Base-by-base conservation (phyloP, 768 basidiomycete genomes). In the Sistotremastrum suecicum region DNA sequence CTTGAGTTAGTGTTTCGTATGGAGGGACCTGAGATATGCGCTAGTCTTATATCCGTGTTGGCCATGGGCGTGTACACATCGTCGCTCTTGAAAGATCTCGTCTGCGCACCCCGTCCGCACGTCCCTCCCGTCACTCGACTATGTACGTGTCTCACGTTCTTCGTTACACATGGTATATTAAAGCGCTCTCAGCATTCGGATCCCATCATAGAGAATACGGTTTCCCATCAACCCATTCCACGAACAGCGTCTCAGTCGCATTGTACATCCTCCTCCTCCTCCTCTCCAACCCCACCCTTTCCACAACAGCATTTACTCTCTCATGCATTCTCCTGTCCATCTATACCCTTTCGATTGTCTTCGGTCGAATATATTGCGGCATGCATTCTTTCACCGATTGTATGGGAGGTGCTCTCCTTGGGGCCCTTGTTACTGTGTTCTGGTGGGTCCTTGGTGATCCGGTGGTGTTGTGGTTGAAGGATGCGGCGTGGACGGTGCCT, bases 201-300 rank as follows among this genome's bases (percentile, higher is more conserved):
- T 72, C 66, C 1, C 84, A 87, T 55, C 85, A 89, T 53, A 70
- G 87, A 3, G 90, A 94, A 64, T 94, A 94, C 53, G 94, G 94
- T 28, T 94, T 97, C 57, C 92, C 91, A 0, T 94, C 90, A 0
- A 95, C 92, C 0, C 94, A 99, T 56, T 85, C 88, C 2, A 88
- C 91, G 5, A 94, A 95, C 60, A 76, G 79, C 45, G 72, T 90
- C 43, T 92, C 88, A 30, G 84, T 95, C 55, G 89, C 89, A 0
- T 71, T 97, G 3, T 87, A 86, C 63, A 68, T 87, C 49, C 68
- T 78, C 37, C 68, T 74, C 28, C 65, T 63, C 31, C 28, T 33
- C 46, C 54, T 5, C 50, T 54, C 20, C 46, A 35, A 2, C 28
- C 58, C 54, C 6, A 39, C 53, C 45, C 67, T 83, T 40, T 77